phyloP scores from a whole-genome alignment of 164 flowering plant genomes.

The Malania oleifera region DNA sequence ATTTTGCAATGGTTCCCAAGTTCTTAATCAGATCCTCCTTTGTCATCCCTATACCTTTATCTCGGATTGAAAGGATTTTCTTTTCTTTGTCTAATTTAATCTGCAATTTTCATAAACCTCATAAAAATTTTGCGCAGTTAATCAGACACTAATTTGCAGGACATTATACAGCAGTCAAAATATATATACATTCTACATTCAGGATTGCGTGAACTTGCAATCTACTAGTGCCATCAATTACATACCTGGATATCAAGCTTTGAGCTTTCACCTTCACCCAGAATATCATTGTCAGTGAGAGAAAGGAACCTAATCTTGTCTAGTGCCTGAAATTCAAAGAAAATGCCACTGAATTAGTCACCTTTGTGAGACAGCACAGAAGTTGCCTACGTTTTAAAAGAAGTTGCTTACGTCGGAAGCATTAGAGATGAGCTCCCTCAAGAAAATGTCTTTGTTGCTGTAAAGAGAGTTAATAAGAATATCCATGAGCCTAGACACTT shows the following conservation, averaged over 20 bases:
- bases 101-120: conserved; percentile 32
- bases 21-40: conserved; percentile 97
- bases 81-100: conserved; percentile 94
- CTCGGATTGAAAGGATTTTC: conserved; percentile 85
- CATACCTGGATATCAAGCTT: conserved; percentile 93
- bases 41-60: conserved; percentile 97
- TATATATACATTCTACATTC: not conserved
- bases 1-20: conserved; percentile 95
- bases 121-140: too few relatives aligned
- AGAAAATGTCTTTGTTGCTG: conserved; percentile 95
- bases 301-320: conserved; percentile 95
- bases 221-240: not conserved
- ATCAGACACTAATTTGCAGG: not conserved
- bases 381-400: not conserved
- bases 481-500: conserved; percentile 96
- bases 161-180: not conserved
- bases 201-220: not conserved
- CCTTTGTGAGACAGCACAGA: not conserved
- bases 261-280: conserved; percentile 91
- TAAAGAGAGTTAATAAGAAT: conserved; percentile 91
- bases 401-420: conserved; percentile 86
- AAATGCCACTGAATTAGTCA: not conserved
- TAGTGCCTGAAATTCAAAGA: conserved; percentile 53
- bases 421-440: conserved; percentile 94
- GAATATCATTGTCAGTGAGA: conserved; percentile 82